phyloP scores from a whole-genome alignment of 305 asterid genomes.

The Fraxinus platypoda region DNA sequence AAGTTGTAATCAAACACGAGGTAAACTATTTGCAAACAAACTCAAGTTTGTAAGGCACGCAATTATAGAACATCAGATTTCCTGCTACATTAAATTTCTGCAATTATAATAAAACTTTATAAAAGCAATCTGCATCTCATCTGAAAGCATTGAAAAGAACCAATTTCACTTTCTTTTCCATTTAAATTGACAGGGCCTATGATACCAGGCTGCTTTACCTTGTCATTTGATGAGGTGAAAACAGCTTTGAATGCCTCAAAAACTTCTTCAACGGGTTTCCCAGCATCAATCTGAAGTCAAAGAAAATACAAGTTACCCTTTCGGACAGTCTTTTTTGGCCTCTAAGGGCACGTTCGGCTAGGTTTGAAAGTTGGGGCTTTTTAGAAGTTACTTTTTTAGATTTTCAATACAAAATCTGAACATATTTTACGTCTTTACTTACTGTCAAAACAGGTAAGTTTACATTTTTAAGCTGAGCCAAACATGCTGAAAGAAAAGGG shows the following conservation, averaged over 20 bases:
- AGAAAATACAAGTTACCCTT: constrained; percentile 21
- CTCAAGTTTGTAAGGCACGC: not conserved
- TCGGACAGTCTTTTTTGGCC: not conserved
- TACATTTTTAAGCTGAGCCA: too few species aligned
- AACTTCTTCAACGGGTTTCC: constrained; percentile 66
- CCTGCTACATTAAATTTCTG: not conserved
- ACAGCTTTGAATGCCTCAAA: constrained; percentile 70
- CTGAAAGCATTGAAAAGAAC: not conserved
- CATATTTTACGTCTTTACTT: too few species aligned
- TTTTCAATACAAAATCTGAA: too few species aligned
- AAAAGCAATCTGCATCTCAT: not conserved
- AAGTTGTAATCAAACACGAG: not conserved
- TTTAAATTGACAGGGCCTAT: not conserved
- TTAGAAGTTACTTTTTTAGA: too few species aligned
- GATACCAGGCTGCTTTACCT: constrained; percentile 44
- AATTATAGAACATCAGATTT: not conserved
- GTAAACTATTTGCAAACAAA: not conserved
- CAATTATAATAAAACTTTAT: constrained; percentile 3
- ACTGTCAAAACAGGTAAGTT: too few species aligned
- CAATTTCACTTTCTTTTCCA: not conserved
- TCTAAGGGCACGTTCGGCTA: not conserved
- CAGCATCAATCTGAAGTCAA: constrained; percentile 66
- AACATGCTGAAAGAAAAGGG: too few species aligned
- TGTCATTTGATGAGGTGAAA: constrained; percentile 42
- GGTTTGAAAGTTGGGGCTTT: not conserved